Percentiles rank a stretch among this genome's conserved stretches.
Evolutionary conservation across 2,329 filamentous ascomycete species (phyloP).

Genomic region (Apiospora hydei): DNA sequence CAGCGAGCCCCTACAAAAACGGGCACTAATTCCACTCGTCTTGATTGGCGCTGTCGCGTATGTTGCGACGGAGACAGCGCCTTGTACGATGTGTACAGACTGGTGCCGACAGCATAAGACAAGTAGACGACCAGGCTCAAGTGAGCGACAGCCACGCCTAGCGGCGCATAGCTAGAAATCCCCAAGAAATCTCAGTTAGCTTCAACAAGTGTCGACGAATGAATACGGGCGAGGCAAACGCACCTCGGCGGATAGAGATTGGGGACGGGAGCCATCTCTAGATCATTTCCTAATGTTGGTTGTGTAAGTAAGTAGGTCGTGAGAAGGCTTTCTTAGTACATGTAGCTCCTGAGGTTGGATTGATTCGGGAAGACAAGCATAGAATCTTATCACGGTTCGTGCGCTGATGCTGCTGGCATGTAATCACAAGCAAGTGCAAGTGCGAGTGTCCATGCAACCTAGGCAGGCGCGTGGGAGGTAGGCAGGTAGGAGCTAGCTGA

Average conservation of each 20-base stretch:
- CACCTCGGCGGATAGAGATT: slow-evolving; percentile 40
- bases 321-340: neutral
- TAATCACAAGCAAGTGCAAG: neutral
- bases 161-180: slow-evolving; percentile 41
- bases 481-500: neutral
- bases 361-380: neutral
- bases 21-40: slow-evolving; percentile 43
- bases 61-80: slow-evolving; percentile 45
- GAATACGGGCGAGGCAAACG: slow-evolving; percentile 9
- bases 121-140: slow-evolving; percentile 41
- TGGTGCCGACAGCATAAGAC: slow-evolving; percentile 41
- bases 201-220: neutral
- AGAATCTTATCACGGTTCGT: neutral
- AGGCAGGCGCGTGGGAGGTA: neutral
- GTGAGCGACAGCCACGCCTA: slow-evolving; percentile 40
- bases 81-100: slow-evolving; percentile 46
- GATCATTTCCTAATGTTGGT: neutral
- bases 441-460: neutral
- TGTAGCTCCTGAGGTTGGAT: neutral
- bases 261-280: slow-evolving; percentile 40
- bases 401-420: neutral
- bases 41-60: slow-evolving; percentile 44
- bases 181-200: slow-evolving; percentile 18
- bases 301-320: neutral
- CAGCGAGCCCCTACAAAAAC: slow-evolving; percentile 44